Conservation (phyloP, 352 stramenopile genomes). For the Phytopythium oedochilum region DNA sequence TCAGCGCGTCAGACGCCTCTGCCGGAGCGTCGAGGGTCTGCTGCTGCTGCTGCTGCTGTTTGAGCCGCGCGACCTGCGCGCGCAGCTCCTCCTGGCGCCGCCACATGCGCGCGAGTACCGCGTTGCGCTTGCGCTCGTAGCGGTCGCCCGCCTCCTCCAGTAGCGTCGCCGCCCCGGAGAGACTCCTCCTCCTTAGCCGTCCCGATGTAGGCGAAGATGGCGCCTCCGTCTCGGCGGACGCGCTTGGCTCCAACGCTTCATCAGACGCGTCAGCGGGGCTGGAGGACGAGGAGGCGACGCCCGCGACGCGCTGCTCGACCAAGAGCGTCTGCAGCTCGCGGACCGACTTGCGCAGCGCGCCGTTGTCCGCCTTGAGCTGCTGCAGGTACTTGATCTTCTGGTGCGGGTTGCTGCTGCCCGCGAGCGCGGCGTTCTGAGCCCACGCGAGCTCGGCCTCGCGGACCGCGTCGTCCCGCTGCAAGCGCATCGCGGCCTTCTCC, state of each 20-base stretch:
- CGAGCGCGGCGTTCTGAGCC: conserved; percentile 49
- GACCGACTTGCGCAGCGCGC: conserved; percentile 37
- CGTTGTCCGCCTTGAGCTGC: conserved; percentile 67
- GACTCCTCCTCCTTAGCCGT: not conserved
- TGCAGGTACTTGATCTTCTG: conserved; percentile 75
- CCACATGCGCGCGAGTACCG: conserved; percentile 50
- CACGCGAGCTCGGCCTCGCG: conserved; percentile 48
- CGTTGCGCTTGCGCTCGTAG: conserved; percentile 25
- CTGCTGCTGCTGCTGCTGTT: conserved; percentile 22
- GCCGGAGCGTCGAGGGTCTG: no score
- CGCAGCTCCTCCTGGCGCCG: conserved; percentile 40
- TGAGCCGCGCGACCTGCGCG: conserved; percentile 41
- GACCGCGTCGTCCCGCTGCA: conserved; percentile 57
- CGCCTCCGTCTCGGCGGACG: no score
- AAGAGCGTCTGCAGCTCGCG: conserved; percentile 51
- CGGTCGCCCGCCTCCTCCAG: conserved; percentile 15
- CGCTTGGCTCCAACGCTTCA: no score
- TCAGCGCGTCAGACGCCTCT: no score
- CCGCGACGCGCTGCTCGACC: conserved; percentile 5
- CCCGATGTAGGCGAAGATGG: no score
- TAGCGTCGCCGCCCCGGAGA: conserved; percentile 15
- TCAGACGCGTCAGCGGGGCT: not conserved
- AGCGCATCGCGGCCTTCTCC: conserved; percentile 37
- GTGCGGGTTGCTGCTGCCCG: conserved; percentile 56
- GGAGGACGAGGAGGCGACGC: not conserved